Evolutionary conservation across 345 rosid species (phyloP), one percentile per base, ranked within the genome.

Genomic region (Camelina laxa): DNA sequence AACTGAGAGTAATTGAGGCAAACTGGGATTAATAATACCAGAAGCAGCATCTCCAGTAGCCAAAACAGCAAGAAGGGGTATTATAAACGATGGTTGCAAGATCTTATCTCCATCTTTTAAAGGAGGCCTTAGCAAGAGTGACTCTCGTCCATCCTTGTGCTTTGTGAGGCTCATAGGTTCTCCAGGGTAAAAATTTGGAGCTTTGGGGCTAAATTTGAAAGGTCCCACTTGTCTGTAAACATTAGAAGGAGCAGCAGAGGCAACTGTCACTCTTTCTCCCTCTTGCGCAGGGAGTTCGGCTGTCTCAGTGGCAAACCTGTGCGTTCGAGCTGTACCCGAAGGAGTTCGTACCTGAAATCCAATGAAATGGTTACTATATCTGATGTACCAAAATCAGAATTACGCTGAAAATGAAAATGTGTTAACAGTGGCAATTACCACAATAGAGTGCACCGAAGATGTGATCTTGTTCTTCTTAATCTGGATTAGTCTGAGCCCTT

Each of bases 1-100:
- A 70, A 85, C 83, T 75, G 96, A 82, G 82, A 95, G 89, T 69
- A 92, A 68, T 79, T 85, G 93, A 65, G 97, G 97, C 82, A 95
- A 82, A 83, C 86, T 82, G 71, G 99, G 97, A 84, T 90, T 91
- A 74, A 95, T 83, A 12, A 89, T 65, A 74, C 91, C 87, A 33
- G 97, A 85, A 75, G 92, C 97, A 84, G 89, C 97, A 80, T 95
- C 97, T 72, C 97, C 99, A 61, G 91, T 79, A 68, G 92, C 96
- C 68, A 95, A 80, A 76, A 90, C 75, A 71, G 88, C 91, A 73
- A 90, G 82, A 42, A 95, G 80, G 27, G 96, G 90, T 38, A 95
- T 75, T 53, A 91, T 78, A 74, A 84, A 61, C 55, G 90, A 75
- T 3, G 97, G 97, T 71, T 85, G 86, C 31, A 91, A 75, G 60